Base-by-base conservation (phyloP, 305 asterid genomes). In the Plantago coronopus region DNA sequence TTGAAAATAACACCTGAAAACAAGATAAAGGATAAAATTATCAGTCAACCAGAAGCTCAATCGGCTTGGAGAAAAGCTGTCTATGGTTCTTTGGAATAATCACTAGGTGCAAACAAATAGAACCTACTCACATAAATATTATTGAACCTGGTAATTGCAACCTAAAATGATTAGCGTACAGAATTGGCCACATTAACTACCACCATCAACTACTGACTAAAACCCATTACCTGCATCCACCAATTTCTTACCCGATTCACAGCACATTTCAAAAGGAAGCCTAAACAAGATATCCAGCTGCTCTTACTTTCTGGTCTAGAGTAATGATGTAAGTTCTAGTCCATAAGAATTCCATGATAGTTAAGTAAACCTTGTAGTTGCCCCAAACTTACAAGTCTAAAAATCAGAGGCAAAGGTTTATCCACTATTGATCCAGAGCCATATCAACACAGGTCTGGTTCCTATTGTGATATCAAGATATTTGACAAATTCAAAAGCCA, bases 1-100 rank as follows among this genome's bases (percentile, higher is more conserved):
- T 31, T 45, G 46, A 42, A 59, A 19, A 46, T 56, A 60, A 57
- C 51, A 64, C 25, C 13, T 59, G 50, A 57, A 48, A 40, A 57
- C 51, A 20, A 54, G 15, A 31, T 7, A 38, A 57, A 42, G 59
- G 49, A 57, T 21, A 13, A 57, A 57, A 61, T 34, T 34, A 34
- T 34, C 40, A 43, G 46, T n/a, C 48, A 44, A 7, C 25, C 23
- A 17, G 54, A 48, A 18, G 25, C 27, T 18, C 40, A 34, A 34
- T 11, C 40, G 13, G 51, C 12, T 47, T 17, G 22, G 21, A 1
- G 54, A 14, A 17, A 48, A 48, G 25, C 14, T 7, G 54, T 18
- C 3, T 48, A n/a, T 48, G 54, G 54, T 20, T 48, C 12, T 11
- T 13, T 48, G 19, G 22, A 21, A 7, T 17, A 48, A 13, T 48